A percentile compares a stretch with the other conserved stretches of the same genome.
Conservation (phyloP, 2,329 filamentous ascomycete genomes). For the Penicillium concentricum region DNA sequence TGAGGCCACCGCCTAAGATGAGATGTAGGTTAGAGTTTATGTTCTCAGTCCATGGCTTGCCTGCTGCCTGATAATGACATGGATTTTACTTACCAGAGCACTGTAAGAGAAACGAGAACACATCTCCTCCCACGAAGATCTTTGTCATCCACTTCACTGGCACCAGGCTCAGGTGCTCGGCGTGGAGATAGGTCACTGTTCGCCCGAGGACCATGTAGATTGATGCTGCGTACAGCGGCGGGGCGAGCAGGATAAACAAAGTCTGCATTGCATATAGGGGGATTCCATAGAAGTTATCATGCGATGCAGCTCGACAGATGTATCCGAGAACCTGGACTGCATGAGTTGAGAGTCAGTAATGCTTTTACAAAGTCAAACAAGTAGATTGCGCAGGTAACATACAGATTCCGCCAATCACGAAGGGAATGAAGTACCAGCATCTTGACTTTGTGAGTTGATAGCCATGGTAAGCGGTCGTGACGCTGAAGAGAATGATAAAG, state of each 20-base stretch:
- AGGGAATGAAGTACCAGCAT: conserved; percentile 50
- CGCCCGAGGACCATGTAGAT: conserved; percentile 43
- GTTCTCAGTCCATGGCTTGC: not conserved
- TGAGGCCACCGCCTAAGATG: conserved; percentile 30
- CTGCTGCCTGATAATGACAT: not conserved
- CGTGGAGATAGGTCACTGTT: conserved; percentile 33
- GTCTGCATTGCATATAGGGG: conserved; percentile 35
- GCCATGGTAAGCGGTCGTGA: conserved; percentile 43
- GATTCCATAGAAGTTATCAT: conserved; percentile 24
- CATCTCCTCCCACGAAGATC: conserved; percentile 36
- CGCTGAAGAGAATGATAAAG: conserved; percentile 48
- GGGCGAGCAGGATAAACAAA: conserved; percentile 38
- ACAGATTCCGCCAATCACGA: conserved; percentile 42
- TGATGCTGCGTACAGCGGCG: conserved; percentile 42
- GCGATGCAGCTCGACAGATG: conserved; percentile 26
- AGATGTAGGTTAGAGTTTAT: not conserved
- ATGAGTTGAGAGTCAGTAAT: not conserved
- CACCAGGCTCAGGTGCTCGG: conserved; percentile 35
- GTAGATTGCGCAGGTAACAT: conserved; percentile 10
- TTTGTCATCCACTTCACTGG: conserved; percentile 39
- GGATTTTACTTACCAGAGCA: conserved; percentile 19
- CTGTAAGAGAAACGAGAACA: conserved; percentile 35
- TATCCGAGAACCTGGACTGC: conserved; percentile 48
- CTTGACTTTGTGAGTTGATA: conserved; percentile 44
- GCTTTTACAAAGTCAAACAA: not conserved